A percentile compares a stretch with the other conserved stretches of the same genome.
Evolutionary conservation across 495 filamentous ascomycete genomes (phyloP).

Genomic region (Annulohypoxylon maeteangense): DNA sequence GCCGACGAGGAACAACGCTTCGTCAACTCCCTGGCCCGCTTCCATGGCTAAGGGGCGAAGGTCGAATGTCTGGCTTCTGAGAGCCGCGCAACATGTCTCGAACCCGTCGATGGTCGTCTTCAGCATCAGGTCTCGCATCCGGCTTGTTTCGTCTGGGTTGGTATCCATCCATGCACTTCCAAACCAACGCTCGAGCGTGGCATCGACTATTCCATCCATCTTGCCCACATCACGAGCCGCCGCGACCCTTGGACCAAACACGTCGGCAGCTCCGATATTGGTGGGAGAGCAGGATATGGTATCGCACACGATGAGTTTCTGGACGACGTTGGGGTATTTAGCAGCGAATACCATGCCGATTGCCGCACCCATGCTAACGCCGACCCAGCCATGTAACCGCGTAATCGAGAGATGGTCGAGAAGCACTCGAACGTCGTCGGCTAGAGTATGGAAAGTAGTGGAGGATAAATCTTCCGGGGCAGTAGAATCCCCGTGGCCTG

Average conservation of each 20-base stretch:
- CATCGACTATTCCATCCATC: conserved; percentile 35
- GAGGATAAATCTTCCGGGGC: conserved; percentile 39
- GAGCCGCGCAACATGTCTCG: conserved; percentile 48
- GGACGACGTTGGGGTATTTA: conserved; percentile 41
- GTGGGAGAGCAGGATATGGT: conserved; percentile 44
- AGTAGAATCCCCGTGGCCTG: conserved; percentile 48
- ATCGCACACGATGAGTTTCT: conserved; percentile 42
- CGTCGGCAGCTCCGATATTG: conserved; percentile 38
- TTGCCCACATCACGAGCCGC: conserved; percentile 38
- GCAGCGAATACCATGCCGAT: conserved; percentile 45
- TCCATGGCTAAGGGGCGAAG: conserved; percentile 29
- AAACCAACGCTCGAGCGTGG: conserved; percentile 50
- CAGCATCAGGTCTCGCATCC: conserved; percentile 43
- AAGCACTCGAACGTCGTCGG: conserved; percentile 45
- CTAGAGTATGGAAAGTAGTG: conserved; percentile 48
- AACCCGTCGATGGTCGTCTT: conserved; percentile 48
- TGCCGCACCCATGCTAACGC: conserved; percentile 50
- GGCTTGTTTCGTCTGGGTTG: conserved; percentile 45
- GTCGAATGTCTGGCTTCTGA: conserved; percentile 45
- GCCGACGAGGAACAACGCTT: conserved; percentile 46
- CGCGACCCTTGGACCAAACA: conserved; percentile 42
- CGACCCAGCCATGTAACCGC: conserved; percentile 48
- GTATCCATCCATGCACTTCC: conserved; percentile 42
- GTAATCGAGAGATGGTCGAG: conserved; percentile 36
- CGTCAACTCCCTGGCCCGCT: conserved; percentile 37